Evolutionary conservation across 768 basidiomycete genomes (phyloP), one percentile per base, ranked within the genome.

Genomic region (Termitomyces eurrhizus): DNA sequence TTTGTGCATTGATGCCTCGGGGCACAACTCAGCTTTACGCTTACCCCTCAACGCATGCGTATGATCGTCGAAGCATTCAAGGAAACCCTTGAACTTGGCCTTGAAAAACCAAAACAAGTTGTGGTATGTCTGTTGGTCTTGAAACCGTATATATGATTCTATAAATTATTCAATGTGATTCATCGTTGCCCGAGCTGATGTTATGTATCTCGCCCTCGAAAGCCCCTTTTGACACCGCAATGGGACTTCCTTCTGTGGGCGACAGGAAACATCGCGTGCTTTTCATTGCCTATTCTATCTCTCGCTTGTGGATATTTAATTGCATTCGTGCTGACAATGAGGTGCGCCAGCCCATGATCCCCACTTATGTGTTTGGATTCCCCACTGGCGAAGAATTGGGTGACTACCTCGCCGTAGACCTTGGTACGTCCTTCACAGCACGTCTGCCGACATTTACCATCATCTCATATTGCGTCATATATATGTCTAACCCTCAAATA

Each of bases 41-140:
- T 95, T 65, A 94, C 92, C 8, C 91, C 93, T 16, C 93, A 93
- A 72, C 76, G 93, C 60, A 95, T 95, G 94, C 83, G 93, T 52
- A 96, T 95, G 85, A 97, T 98, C 69, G 94, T 95, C 29, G 93
- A 97, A 71, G 91, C 95, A 0, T 95, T 99, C 79, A 87, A 93
- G 71, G 95, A 98, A 51, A 86, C 91, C 1, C 82, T 99, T 32
- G 95, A 97, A 68, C 74, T 83, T 29, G 97, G 97, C 14, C 77
- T 99, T 53, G 78, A 89, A 65, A 89, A 95, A 74, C 80, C 82
- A 29, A 83, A 86, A 24, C 92, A 98, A 77, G 80, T 90, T 41
- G 95, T 98, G 74, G 96, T 96, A 73, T 67, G 94, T 85, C 57
- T 48, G 16, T 21, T 41, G n/a, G 41, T 35, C 54, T 39, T 35